A percentile compares a stretch with the other conserved stretches of the same genome.
These are phyloP conservation scores for Taphrina betulina DNA, from an alignment of 1,139 yeast genomes.

Conservation along the genomic window DNA sequence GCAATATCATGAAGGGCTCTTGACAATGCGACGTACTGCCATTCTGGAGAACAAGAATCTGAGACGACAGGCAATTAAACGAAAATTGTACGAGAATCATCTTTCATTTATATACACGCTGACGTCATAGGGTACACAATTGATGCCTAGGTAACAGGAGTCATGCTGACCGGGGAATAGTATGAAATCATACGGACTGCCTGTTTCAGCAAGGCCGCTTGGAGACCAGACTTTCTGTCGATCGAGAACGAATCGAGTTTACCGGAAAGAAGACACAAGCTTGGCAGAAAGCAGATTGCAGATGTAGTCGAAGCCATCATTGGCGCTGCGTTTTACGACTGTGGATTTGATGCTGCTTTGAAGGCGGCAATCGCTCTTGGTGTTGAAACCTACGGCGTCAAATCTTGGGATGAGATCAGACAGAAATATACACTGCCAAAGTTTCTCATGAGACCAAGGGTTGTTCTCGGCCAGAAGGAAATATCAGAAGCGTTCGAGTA, in stretches of 20 bases:
- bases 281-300: conserved; percentile 33
- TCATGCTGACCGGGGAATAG: not conserved
- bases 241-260: not conserved
- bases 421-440: conserved; percentile 1
- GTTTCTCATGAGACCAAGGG: not conserved
- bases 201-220: not conserved
- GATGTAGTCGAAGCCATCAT: conserved; percentile 35
- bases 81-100: conserved; percentile 13
- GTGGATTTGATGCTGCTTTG: conserved; percentile 33
- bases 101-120: conserved; percentile 8
- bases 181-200: conserved; percentile 9
- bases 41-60: conserved; percentile 33
- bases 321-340: conserved; percentile 27
- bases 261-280: conserved; percentile 8
- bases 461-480: conserved; percentile 6
- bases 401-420: conserved; percentile 21
- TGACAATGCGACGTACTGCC: conserved; percentile 32
- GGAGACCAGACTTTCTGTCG: conserved; percentile 7
- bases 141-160: conserved; percentile 14
- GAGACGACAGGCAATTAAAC: conserved; percentile 17
- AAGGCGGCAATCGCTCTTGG: conserved; percentile 31
- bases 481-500: conserved; percentile 27
- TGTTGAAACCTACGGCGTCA: conserved; percentile 20
- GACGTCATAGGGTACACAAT: conserved; percentile 18
- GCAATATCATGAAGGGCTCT: conserved; percentile 29